Evolutionary conservation across 1,284 basidiomycete genomes (phyloP), one percentile per base, ranked within the genome.

Genomic region (Trichosporon sp.): DNA sequence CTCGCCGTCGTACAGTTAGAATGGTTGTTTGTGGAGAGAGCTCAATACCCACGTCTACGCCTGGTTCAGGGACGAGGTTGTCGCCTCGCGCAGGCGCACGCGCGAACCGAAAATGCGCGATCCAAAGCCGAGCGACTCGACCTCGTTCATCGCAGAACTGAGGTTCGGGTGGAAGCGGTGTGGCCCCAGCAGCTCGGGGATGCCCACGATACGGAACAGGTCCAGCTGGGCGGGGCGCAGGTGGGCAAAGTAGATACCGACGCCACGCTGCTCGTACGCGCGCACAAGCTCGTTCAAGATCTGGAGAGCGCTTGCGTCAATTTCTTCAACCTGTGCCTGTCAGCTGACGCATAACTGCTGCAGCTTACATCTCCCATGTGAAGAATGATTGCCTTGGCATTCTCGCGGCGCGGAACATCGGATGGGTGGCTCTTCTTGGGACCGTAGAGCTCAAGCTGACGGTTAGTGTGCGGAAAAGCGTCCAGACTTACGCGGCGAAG

Each of bases 241-340:
- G 78, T 95, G 92, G 0, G 92, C 90, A 75, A 95, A 89, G 82
- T 89, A 92, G 27, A 95, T 82, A 2, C 85, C 86, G 15, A 93
- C 92, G 5, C 87, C 89, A 11, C 92, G 90, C 65, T 76, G 83
- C 84, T 89, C 90, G 77, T 74, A 96, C 13, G 91, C 89, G 73
- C 89, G 87, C 51, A 91, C 84, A 2, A 95, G 83, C 79, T 98
- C 95, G 71, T 87, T 85, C 75, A 97, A 88, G 72, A 95, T 93
- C 80, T 94, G 92, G 3, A 90, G 87, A 12, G 94, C 93, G 29
- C 91, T 92, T 74, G 63, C 92, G 79, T 95, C 93, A 71, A 90
- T 89, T 23, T 85, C 87, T 71, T 93, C 92, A 3, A 93, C 90
- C 81, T 93, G 67, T 15, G 11, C 23, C 2, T 4, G 68, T 71